Conservation (phyloP, 1,284 basidiomycete species). For the Leucoagaricus sp. region DNA sequence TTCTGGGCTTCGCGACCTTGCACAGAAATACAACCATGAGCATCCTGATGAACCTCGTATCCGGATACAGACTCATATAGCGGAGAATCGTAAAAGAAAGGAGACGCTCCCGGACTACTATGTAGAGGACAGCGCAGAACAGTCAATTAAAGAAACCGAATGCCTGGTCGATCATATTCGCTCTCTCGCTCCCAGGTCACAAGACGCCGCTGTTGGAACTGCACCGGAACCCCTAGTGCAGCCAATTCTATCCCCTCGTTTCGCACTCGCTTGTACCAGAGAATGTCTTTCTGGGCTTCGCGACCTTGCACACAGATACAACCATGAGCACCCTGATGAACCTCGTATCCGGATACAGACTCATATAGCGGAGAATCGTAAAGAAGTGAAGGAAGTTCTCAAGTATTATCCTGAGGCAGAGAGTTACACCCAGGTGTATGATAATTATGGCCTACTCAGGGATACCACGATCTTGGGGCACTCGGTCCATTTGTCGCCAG, state of each 20-base stretch:
- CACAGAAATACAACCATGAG: too few relatives aligned
- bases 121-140: constrained; percentile 61
- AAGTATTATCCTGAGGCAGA: constrained; percentile 61
- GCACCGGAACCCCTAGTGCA: too few relatives aligned
- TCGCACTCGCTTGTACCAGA: too few relatives aligned
- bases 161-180: constrained; percentile 74
- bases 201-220: constrained; percentile 21
- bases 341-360: constrained; percentile 83
- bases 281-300: too few relatives aligned
- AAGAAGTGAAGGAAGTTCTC: constrained; percentile 73
- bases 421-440: constrained; percentile 83
- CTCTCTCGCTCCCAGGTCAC: constrained; percentile 39
- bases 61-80: too few relatives aligned
- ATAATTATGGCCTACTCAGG: constrained; percentile 75
- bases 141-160: constrained; percentile 62
- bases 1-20: constrained; percentile 61
- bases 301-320: constrained; percentile 42
- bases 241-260: too few relatives aligned
- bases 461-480: constrained; percentile 89
- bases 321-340: constrained; percentile 33
- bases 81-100: constrained; percentile 60
- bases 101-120: constrained; percentile 75
- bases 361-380: constrained; percentile 86
- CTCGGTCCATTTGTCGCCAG: constrained; percentile 75
- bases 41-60: too few relatives aligned